Conservation (phyloP, 2,329 filamentous ascomycete genomes). For the Neocucurbitaria cava region DNA sequence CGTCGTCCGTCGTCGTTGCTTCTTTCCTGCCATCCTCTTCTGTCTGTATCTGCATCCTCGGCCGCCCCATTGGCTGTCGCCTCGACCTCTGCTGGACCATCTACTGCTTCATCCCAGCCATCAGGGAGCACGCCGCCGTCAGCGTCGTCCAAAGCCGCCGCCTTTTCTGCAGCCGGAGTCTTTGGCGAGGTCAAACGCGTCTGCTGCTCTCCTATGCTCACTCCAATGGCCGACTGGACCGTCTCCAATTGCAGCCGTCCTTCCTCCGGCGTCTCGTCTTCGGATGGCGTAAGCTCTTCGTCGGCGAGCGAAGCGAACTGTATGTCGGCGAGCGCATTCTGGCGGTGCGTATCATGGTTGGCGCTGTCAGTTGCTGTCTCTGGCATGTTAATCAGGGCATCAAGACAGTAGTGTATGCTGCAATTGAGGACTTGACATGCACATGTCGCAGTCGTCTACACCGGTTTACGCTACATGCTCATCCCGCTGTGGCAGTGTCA, state of each 20-base stretch:
- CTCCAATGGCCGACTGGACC: slow-evolving; percentile 59
- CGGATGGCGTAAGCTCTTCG: slow-evolving; percentile 53
- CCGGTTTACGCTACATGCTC: slow-evolving; percentile 21
- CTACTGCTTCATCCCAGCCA: slow-evolving; percentile 39
- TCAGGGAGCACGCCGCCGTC: slow-evolving; percentile 58
- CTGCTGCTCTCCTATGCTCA: slow-evolving; percentile 66
- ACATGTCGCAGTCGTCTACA: no score
- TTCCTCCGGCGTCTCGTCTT: slow-evolving; percentile 49
- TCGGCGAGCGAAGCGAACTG: slow-evolving; percentile 51
- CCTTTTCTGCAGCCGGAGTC: slow-evolving; percentile 66
- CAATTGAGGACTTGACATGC: slow-evolving; percentile 12
- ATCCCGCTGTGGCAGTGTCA: slow-evolving; percentile 36
- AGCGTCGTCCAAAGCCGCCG: slow-evolving; percentile 59
- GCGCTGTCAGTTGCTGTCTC: slow-evolving; percentile 14
- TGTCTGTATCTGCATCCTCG: neutral
- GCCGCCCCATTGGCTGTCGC: slow-evolving; percentile 4
- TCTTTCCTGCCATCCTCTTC: slow-evolving; percentile 6
- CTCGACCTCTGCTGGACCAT: slow-evolving; percentile 3
- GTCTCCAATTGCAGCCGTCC: slow-evolving; percentile 46
- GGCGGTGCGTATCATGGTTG: slow-evolving; percentile 21
- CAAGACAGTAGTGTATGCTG: slow-evolving; percentile 4
- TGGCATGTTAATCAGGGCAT: slow-evolving; percentile 26
- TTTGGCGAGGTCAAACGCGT: slow-evolving; percentile 63
- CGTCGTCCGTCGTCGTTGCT: slow-evolving; percentile 9
- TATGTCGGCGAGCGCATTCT: slow-evolving; percentile 51